A percentile compares a stretch with the other conserved stretches of the same genome.
Conservation (phyloP, 2,329 filamentous ascomycete species). For the Monascus ruber region DNA sequence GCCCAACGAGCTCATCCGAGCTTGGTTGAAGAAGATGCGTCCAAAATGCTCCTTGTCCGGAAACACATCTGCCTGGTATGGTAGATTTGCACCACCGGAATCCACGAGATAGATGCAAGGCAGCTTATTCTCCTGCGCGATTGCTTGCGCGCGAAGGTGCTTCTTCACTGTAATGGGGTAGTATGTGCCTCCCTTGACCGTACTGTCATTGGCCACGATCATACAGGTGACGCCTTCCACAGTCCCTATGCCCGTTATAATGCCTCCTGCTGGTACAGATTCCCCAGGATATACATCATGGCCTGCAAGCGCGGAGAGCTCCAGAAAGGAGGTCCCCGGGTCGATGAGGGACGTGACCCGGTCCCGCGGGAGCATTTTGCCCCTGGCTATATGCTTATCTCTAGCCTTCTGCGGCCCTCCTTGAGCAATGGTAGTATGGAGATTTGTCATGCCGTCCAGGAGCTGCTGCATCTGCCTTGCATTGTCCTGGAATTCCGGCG, state of each 20-base stretch:
- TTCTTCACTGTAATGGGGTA: slow-evolving; percentile 97
- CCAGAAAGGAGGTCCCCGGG: slow-evolving; percentile 78
- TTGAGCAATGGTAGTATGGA: slow-evolving; percentile 60
- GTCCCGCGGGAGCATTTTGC: slow-evolving; percentile 91
- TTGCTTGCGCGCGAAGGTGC: slow-evolving; percentile 81
- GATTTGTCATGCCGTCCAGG: slow-evolving; percentile 53
- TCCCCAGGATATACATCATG: slow-evolving; percentile 77
- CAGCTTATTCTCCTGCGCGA: slow-evolving; percentile 74
- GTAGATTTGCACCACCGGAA: slow-evolving; percentile 87
- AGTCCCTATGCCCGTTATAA: slow-evolving; percentile 83
- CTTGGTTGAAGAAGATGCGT: slow-evolving; percentile 97
- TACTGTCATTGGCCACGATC: slow-evolving; percentile 91
- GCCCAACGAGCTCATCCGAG: slow-evolving; percentile 75
- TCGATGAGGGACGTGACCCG: slow-evolving; percentile 79
- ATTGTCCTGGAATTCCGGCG: slow-evolving; percentile 73
- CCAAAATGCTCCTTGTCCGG: slow-evolving; percentile 92
- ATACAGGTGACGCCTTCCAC: slow-evolving; percentile 87
- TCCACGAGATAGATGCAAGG: slow-evolving; percentile 93
- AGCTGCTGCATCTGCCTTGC: slow-evolving; percentile 63
- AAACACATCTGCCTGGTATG: slow-evolving; percentile 91
- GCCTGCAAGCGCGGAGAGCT: slow-evolving; percentile 85
- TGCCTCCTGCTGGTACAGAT: slow-evolving; percentile 77
- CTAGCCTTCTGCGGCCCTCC: slow-evolving; percentile 74
- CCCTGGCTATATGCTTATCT: slow-evolving; percentile 74
- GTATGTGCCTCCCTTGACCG: slow-evolving; percentile 94